These are phyloP conservation scores for Aschersonia sp. DNA, from an alignment of 2,329 filamentous ascomycete genomes.

Conservation along the genomic window DNA sequence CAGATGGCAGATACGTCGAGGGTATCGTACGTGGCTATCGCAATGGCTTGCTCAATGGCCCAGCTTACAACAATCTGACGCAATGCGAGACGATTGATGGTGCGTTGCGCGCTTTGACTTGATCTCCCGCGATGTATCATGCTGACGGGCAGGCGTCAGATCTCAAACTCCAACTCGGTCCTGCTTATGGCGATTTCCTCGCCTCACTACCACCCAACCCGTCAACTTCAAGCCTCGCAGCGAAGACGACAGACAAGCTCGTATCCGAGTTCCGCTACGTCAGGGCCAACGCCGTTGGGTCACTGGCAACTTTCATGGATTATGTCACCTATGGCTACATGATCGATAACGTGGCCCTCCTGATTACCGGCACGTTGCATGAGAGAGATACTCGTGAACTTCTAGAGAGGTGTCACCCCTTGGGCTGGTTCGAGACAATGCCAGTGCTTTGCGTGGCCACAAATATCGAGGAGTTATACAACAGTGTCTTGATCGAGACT, in stretches of 20 bases:
- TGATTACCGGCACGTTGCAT: constrained; percentile 95
- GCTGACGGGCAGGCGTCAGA: constrained; percentile 37
- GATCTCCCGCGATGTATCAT: neutral
- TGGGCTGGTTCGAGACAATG: constrained; percentile 99
- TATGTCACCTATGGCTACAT: constrained; percentile 99
- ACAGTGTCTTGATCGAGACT: constrained; percentile 93
- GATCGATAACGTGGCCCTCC: constrained; percentile 97
- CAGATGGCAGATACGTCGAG: constrained; percentile 65
- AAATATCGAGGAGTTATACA: constrained; percentile 98
- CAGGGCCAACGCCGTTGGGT: constrained; percentile 82
- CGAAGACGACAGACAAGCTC: constrained; percentile 95
- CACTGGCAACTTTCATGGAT: constrained; percentile 89
- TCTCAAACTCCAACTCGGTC: constrained; percentile 92
- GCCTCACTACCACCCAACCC: constrained; percentile 88
- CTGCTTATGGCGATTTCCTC: constrained; percentile 94
- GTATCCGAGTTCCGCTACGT: constrained; percentile 96
- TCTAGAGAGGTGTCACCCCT: constrained; percentile 85
- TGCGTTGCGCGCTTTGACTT: constrained; percentile 17
- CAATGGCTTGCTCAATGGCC: constrained; percentile 76
- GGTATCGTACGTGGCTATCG: constrained; percentile 95
- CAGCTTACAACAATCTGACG: constrained; percentile 89
- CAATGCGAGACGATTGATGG: constrained; percentile 98
- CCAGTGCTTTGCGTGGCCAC: constrained; percentile 94
- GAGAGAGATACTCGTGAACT: constrained; percentile 94
- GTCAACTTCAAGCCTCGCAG: constrained; percentile 85